phyloP scores from a whole-genome alignment of 352 stramenopile species.

The Phytophthora ramorum region DNA sequence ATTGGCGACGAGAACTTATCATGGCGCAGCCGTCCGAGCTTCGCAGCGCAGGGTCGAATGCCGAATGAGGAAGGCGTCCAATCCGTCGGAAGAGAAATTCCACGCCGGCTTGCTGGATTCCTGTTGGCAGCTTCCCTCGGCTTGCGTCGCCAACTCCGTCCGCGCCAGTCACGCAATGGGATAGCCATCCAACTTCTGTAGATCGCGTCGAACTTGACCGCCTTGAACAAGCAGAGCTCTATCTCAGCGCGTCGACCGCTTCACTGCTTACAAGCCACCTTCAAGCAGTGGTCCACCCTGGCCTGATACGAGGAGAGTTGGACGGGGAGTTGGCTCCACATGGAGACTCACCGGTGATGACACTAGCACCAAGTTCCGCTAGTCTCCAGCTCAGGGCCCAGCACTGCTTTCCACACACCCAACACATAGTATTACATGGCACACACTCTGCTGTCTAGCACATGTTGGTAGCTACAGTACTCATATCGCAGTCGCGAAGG shows the following conservation, averaged over 20 bases:
- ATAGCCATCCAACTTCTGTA: conserved; percentile 24
- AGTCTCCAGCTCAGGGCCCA: background rate
- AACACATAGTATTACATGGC: conserved; percentile 27
- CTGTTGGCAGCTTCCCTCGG: conserved; percentile 18
- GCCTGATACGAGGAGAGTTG: conserved; percentile 21
- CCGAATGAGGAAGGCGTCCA: conserved; percentile 18
- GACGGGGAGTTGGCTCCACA: conserved; percentile 5
- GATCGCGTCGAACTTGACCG: conserved; percentile 3
- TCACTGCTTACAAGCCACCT: too few species aligned
- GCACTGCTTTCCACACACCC: conserved; percentile 4
- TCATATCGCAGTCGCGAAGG: conserved; percentile 24
- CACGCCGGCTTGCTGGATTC: conserved; percentile 9
- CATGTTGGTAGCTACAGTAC: background rate
- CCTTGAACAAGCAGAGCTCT: conserved; percentile 3
- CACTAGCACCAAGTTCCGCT: conserved; percentile 15
- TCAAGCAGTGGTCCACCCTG: too few species aligned
- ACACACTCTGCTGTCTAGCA: conserved; percentile 19
- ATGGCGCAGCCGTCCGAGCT: conserved; percentile 19
- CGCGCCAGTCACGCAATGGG: background rate
- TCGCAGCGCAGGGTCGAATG: conserved; percentile 17
- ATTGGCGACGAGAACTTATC: conserved; percentile 18
- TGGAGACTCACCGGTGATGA: conserved; percentile 30
- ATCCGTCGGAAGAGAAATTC: conserved; percentile 1
- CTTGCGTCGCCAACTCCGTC: conserved; percentile 24
- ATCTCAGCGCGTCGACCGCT: background rate